Evolutionary conservation across 805 yeast species (phyloP).

Genomic region (Sugiyamaella marilandica): DNA sequence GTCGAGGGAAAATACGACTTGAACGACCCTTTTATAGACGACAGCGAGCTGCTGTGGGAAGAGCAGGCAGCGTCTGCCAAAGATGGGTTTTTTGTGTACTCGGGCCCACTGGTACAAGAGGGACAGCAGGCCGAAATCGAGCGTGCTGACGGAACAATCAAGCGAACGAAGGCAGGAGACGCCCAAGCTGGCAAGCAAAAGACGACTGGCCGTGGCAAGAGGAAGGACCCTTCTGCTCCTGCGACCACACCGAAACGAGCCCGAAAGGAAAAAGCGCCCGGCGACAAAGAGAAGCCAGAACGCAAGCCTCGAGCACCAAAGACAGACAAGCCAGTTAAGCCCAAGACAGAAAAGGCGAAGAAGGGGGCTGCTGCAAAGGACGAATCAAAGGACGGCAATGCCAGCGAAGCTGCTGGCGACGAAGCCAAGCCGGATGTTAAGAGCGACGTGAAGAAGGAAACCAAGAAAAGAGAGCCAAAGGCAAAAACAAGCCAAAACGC

Average conservation of each 20-base stretch:
- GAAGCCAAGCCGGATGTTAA: conserved; percentile 8
- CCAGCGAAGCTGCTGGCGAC: conserved; percentile 4
- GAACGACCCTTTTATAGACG: conserved; percentile 95
- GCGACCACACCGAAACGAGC: conserved; percentile 4
- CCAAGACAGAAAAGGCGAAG: neutral
- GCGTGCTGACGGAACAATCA: conserved; percentile 42
- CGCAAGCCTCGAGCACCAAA: neutral
- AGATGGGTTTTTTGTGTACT: conserved; percentile 93
- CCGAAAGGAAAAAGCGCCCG: conserved; percentile 2
- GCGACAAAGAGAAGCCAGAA: conserved; percentile 5
- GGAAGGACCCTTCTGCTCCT: conserved; percentile 8
- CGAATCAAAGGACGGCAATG: conserved; percentile 4
- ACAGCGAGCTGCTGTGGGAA: conserved; percentile 86
- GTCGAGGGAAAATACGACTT: conserved; percentile 87
- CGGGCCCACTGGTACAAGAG: conserved; percentile 68
- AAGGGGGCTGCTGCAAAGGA: conserved; percentile 6
- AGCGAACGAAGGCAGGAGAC: conserved; percentile 17
- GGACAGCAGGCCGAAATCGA: conserved; percentile 41
- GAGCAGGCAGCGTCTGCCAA: conserved; percentile 88
- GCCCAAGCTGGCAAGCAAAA: conserved; percentile 7
- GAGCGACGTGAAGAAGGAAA: conserved; percentile 10
- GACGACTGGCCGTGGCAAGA: conserved; percentile 1
- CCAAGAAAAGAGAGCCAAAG: neutral
- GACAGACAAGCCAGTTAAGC: neutral
- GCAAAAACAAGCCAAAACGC: neutral